A percentile compares a stretch with the other conserved stretches of the same genome.
phyloP scores from a whole-genome alignment of 306 rosid species.

The Castanea crenata region DNA sequence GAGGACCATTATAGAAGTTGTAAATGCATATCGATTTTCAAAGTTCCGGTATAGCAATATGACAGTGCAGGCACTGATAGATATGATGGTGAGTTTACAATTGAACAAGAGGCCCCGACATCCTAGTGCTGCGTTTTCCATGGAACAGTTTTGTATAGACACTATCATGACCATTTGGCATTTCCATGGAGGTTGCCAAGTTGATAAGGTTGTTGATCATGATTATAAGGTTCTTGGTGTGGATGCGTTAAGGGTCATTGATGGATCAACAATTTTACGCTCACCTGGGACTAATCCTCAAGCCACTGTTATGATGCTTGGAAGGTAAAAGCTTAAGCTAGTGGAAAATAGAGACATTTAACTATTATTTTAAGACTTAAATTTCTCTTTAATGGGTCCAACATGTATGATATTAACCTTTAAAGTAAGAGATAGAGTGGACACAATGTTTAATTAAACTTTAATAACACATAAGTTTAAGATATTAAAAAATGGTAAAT shows the following conservation, averaged over 20 bases:
- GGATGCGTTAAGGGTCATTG: constrained; percentile 62
- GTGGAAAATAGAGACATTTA: no score
- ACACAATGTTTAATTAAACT: no score
- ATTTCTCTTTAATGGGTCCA: no score
- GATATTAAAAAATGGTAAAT: no score
- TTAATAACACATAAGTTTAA: no score
- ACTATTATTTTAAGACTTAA: no score
- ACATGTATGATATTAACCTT: no score
- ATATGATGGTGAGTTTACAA: constrained; percentile 37
- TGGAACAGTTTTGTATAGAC: constrained; percentile 74
- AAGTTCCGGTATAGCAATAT: constrained; percentile 38
- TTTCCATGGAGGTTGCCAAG: constrained; percentile 80
- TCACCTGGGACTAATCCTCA: no score
- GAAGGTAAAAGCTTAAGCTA: no score
- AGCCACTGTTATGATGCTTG: no score
- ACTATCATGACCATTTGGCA: constrained; percentile 77
- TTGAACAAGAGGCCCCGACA: constrained; percentile 58
- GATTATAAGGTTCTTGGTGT: constrained; percentile 62
- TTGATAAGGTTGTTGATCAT: constrained; percentile 58
- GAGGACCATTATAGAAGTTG: constrained; percentile 51
- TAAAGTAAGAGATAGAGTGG: no score
- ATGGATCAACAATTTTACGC: no score
- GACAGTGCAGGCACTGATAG: constrained; percentile 34
- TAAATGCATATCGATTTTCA: constrained; percentile 56
- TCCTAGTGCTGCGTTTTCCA: constrained; percentile 35